Evolutionary conservation across 2,329 filamentous ascomycete genomes (phyloP).

Genomic region (Immersiporthe knoxdaviesiana): DNA sequence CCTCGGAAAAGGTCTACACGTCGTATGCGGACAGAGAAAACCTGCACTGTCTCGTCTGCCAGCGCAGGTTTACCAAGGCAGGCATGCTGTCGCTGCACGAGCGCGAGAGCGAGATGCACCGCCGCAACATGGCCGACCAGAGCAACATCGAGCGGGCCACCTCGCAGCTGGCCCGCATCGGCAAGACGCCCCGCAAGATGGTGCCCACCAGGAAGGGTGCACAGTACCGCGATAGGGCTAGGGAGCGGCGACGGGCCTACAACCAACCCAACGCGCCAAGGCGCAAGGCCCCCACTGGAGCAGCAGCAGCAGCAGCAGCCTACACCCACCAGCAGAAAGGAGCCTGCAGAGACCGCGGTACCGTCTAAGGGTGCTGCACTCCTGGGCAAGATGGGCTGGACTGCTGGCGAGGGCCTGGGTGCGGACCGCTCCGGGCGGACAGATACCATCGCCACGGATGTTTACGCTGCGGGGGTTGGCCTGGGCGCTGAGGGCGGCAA

Average conservation of each 20-base stretch:
- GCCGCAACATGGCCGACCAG: conserved; percentile 37
- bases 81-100: conserved; percentile 49
- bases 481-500: conserved; percentile 72
- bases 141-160: conserved; percentile 37
- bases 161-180: conserved; percentile 33
- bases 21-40: conserved; percentile 60
- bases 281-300: conserved; percentile 51
- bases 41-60: conserved; percentile 46
- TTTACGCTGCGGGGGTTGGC: conserved; percentile 70
- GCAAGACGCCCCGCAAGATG: conserved; percentile 40
- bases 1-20: conserved; percentile 46
- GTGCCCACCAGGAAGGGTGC: conserved; percentile 32
- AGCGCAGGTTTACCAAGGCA: conserved; percentile 45
- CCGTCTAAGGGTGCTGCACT: conserved; percentile 66
- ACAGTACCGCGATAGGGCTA: conserved; percentile 68
- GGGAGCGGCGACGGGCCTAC: conserved; percentile 65
- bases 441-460: conserved; percentile 64
- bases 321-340: conserved; percentile 33
- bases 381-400: conserved; percentile 76
- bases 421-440: conserved; percentile 65
- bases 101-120: conserved; percentile 49
- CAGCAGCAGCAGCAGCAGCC: too few relatives aligned
- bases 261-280: conserved; percentile 52
- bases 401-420: conserved; percentile 65
- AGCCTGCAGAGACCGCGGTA: conserved; percentile 37